A percentile compares a stretch with the other conserved stretches of the same genome.
These are phyloP conservation scores for Pseudofabraea citricarpa DNA, from an alignment of 2,329 filamentous ascomycete species.

Conservation along the genomic window DNA sequence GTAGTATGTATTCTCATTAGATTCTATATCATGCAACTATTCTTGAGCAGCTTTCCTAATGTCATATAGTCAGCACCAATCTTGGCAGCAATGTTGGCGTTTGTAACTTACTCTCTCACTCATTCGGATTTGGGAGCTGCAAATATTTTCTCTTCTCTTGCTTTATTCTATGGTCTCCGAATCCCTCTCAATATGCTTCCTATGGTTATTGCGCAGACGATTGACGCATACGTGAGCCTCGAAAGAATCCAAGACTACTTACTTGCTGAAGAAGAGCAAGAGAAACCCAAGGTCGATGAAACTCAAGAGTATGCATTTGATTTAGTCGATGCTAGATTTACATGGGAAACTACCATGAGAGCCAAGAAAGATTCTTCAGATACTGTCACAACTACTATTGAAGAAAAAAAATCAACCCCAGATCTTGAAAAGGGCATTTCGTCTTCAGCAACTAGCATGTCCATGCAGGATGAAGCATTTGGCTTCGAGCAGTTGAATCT, in stretches of 20 bases:
- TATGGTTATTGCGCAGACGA: constrained; percentile 80
- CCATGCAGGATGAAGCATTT: constrained; percentile 60
- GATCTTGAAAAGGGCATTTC: constrained; percentile 39
- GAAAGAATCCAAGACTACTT: constrained; percentile 84
- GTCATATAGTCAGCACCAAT: not conserved
- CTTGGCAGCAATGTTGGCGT: constrained; percentile 87
- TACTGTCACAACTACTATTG: constrained; percentile 22
- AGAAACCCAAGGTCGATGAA: constrained; percentile 48
- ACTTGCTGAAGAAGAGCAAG: constrained; percentile 80
- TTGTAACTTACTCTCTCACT: constrained; percentile 72
- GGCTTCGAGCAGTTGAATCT: constrained; percentile 66
- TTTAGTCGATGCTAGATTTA: constrained; percentile 71
- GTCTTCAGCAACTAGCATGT: constrained; percentile 50
- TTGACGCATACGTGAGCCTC: constrained; percentile 81
- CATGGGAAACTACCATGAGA: constrained; percentile 71
- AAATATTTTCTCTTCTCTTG: constrained; percentile 85
- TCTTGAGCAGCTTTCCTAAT: not conserved
- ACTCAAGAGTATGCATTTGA: constrained; percentile 60
- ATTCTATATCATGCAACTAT: not conserved
- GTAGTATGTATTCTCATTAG: constrained; percentile 33
- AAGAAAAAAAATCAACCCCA: constrained; percentile 22
- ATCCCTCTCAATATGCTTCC: constrained; percentile 88
- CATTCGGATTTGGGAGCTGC: constrained; percentile 68
- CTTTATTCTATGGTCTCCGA: constrained; percentile 86
- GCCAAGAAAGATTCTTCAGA: constrained; percentile 40